These are phyloP conservation scores for Pseudogymnoascus sp. DNA, from an alignment of 2,329 filamentous ascomycete genomes.

Conservation along the genomic window DNA sequence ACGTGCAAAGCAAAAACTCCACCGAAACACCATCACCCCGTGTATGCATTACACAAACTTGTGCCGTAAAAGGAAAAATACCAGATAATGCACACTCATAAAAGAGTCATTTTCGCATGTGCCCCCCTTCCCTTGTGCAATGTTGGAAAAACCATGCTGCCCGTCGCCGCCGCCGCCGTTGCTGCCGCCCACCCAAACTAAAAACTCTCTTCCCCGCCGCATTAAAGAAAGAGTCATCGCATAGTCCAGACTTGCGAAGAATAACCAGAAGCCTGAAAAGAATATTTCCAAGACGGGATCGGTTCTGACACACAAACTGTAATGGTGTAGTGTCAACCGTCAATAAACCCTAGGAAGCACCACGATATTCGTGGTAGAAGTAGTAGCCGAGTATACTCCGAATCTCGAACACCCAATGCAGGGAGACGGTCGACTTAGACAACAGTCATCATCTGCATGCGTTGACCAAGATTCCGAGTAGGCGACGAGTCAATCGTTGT, in stretches of 20 bases:
- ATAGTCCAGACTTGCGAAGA: slow-evolving; percentile 5
- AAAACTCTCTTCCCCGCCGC: neutral
- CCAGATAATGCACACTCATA: slow-evolving; percentile 18
- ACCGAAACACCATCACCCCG: slow-evolving; percentile 25
- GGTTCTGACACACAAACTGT: neutral
- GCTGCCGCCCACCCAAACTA: slow-evolving; percentile 1
- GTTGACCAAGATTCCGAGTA: slow-evolving; percentile 41
- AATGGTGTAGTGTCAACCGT: neutral
- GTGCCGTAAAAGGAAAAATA: neutral
- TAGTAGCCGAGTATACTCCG: neutral
- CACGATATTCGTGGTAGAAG: neutral
- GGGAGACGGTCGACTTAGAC: slow-evolving; percentile 28
- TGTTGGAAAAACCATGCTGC: slow-evolving; percentile 2
- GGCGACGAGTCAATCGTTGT: slow-evolving; percentile 46
- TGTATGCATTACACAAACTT: slow-evolving; percentile 2
- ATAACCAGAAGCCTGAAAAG: neutral
- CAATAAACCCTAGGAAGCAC: neutral
- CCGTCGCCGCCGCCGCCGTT: neutral
- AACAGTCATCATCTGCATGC: slow-evolving; percentile 60
- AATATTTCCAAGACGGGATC: neutral
- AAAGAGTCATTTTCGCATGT: slow-evolving; percentile 6
- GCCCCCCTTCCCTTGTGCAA: neutral
- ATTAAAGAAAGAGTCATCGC: neutral
- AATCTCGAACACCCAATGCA: neutral
- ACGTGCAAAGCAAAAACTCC: slow-evolving; percentile 11